Evolutionary conservation across 1,284 basidiomycete genomes (phyloP).

Genomic region (Moniliophthora roreri): DNA sequence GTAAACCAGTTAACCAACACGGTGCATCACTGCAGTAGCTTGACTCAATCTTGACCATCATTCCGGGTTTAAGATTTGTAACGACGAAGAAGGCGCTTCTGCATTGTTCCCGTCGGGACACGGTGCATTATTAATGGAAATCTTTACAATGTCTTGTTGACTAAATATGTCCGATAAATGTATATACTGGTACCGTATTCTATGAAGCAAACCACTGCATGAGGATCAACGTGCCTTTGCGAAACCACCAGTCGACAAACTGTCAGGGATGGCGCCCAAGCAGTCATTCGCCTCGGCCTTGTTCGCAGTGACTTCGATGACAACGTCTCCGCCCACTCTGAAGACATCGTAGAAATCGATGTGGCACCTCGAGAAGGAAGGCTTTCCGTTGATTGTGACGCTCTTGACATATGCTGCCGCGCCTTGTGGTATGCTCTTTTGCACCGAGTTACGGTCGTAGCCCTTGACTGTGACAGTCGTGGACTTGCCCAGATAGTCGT

Average conservation of each 20-base stretch:
- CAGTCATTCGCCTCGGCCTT: slow-evolving; percentile 52
- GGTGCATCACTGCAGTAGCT: too few species aligned
- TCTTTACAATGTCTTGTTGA: too few species aligned
- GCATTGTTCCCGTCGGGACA: too few species aligned
- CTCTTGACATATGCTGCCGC: slow-evolving; percentile 50
- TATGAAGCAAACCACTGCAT: too few species aligned
- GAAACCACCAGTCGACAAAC: slow-evolving; percentile 64
- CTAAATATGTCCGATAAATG: too few species aligned
- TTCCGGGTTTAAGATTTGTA: too few species aligned
- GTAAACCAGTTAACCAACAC: too few species aligned
- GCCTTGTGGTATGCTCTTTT: slow-evolving; percentile 42
- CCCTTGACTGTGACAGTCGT: slow-evolving; percentile 50
- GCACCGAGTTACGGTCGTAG: slow-evolving; percentile 45
- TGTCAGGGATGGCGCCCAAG: slow-evolving; percentile 53
- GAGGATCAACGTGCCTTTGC: slow-evolving; percentile 6
- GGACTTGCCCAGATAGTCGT: slow-evolving; percentile 47
- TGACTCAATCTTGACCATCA: too few species aligned
- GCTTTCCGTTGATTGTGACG: slow-evolving; percentile 48
- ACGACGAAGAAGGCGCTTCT: too few species aligned
- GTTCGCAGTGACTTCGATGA: slow-evolving; percentile 60
- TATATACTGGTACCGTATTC: too few species aligned
- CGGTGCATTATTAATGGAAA: too few species aligned
- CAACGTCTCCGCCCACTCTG: slow-evolving; percentile 57
- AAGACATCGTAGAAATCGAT: slow-evolving; percentile 72
- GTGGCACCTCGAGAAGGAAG: slow-evolving; percentile 52